phyloP scores from a whole-genome alignment of 495 filamentous ascomycete genomes.

The Penicillium bovifimosum region DNA sequence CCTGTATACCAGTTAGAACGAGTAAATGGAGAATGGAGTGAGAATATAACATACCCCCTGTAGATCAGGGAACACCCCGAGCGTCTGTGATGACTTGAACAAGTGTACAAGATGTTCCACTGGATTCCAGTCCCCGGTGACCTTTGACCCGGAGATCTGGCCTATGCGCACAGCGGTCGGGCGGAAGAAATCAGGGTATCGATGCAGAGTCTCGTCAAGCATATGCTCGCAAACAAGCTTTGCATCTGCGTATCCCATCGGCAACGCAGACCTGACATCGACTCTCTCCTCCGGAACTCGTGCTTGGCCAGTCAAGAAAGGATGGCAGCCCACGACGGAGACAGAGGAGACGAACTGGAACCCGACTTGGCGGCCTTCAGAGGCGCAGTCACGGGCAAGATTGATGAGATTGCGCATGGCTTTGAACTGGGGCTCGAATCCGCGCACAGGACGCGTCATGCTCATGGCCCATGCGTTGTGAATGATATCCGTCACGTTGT shows the following conservation, averaged over 20 bases:
- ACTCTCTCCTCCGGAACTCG: slow-evolving; percentile 21
- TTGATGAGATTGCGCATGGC: slow-evolving; percentile 28
- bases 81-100: slow-evolving; percentile 46
- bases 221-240: slow-evolving; percentile 43
- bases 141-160: slow-evolving; percentile 46
- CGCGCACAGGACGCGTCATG: slow-evolving; percentile 23
- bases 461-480: slow-evolving; percentile 41
- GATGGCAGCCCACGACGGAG: slow-evolving; percentile 41
- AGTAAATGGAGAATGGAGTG: not conserved
- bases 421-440: slow-evolving; percentile 29
- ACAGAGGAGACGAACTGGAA: slow-evolving; percentile 51
- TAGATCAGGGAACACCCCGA: slow-evolving; percentile 40
- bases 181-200: slow-evolving; percentile 7
- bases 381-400: slow-evolving; percentile 33
- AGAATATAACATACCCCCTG: slow-evolving; percentile 16
- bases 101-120: slow-evolving; percentile 47
- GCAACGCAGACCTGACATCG: slow-evolving; percentile 7
- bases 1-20: too few species aligned
- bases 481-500: slow-evolving; percentile 30
- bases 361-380: slow-evolving; percentile 2
- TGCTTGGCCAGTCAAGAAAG: slow-evolving; percentile 18
- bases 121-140: slow-evolving; percentile 50
- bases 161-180: slow-evolving; percentile 33
- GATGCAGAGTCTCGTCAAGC: slow-evolving; percentile 32
- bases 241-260: slow-evolving; percentile 43